Evolutionary conservation across 768 basidiomycete genomes (phyloP), one percentile per base, ranked within the genome.

Genomic region (Multifurca ochricompacta): DNA sequence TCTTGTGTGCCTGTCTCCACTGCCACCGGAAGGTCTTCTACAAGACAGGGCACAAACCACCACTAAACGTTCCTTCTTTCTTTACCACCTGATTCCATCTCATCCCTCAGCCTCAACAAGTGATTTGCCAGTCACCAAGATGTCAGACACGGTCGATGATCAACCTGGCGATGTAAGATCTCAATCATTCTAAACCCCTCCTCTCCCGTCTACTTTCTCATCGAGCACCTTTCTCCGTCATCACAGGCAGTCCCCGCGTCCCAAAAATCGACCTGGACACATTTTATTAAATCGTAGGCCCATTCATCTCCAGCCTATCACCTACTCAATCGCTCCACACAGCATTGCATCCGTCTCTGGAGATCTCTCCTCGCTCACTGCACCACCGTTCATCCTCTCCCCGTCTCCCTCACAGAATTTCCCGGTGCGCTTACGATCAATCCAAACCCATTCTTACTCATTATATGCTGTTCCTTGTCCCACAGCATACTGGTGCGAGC

Each of bases 401-500:
- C 91, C 8, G 82, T 84, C 4, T 95, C 91, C 2, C 77, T 95
- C 47, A 94, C 92, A 0, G 92, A 94, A 68, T 96, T 89, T 66
- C 91, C 91, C 57, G 85, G 89, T 90, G 56, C 55, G 80, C 66
- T 13, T 32, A 19, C 35, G n/a, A 21, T 27, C 35, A 16, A 31
- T 39, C 53, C 47, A 28, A 57, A 61, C 4, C 52, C 48, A 28
- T 32, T 31, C 23, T 25, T 57, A 42, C 28, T 41, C 39, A 47
- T 31, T 39, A 18, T 36, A 16, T 45, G 23, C n/a, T 37, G 21
- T 32, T 49, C 59, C 59, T 44, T 25, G 18, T 19, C 48, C 37
- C 13, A 13, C 37, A 90, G 93, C 93, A 0, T 96, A 98, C 70
- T 98, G 95, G 95, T 91, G 92, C 65, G 95, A 98, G 68, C 87